Evolutionary conservation across 2,329 filamentous ascomycete genomes (phyloP), one percentile per base, ranked within the genome.

Genomic region (Paecilomyces fulvus): DNA sequence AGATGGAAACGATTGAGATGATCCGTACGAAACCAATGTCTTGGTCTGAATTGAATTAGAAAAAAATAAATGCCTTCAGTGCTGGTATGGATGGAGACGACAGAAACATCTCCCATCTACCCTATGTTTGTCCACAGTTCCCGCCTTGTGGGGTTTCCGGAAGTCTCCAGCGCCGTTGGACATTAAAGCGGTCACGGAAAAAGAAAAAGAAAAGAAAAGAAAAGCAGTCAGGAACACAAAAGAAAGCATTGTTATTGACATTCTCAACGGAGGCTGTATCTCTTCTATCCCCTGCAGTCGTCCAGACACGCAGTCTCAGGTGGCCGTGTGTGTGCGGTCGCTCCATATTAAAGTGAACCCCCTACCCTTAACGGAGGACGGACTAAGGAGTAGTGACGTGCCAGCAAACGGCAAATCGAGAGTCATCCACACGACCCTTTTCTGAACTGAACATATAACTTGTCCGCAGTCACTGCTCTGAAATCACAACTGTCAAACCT

Each of bases 171-270:
- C 37, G 37, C 14, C 33, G 33, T 43, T 17, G 14, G n/a, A 43
- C 37, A n/a, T 53, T 65, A 62, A 31, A 60, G 60, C 61, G 60
- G 63, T 65, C 64, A 66, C 64, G 63, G 62, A 63, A 56, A 55
- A 37, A 11, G 30, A n/a, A 33, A 30, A 4, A 12, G 8, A 21
- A 49, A 49, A n/a, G 48, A 28, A 25, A 28, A n/a, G 23, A 33
- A 30, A 4, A 12, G 8, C 11, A 17, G 4, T 21, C 46, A 49
- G 46, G 46, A 25, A 49, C 46, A 12, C 2, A 21, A 49, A 49
- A n/a, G 48, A 28, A 25, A 28, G 30, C 20, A 9, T 14, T 21
- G 10, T 53, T 28, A 14, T 37, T 30, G 30, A 11, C 53, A 51
- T 50, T 55, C 33, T 54, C 52, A 12, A 20, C 21, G 48, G 14